Percentiles rank a stretch among this genome's conserved stretches.
Conservation (phyloP, 108 stramenopile genomes). For the Conticribra guillardii region DNA sequence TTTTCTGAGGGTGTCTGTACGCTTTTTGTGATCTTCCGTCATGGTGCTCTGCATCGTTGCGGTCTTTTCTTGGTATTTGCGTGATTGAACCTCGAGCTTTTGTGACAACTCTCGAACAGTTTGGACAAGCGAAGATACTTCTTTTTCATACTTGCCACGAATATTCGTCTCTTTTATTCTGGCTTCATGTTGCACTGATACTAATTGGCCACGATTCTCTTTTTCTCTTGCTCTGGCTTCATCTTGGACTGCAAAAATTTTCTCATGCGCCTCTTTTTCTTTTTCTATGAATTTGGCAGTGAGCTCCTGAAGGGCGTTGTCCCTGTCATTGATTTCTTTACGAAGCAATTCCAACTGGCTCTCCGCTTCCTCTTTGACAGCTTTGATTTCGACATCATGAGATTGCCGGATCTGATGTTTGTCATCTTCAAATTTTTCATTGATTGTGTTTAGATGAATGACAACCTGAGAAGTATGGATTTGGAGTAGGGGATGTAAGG, state of each 20-base stretch:
- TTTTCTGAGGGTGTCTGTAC: constrained; percentile 10
- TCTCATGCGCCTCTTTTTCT: constrained; percentile 26
- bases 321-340: constrained; percentile 17
- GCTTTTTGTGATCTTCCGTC: not conserved
- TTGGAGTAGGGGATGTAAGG: too few species aligned
- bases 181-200: not conserved
- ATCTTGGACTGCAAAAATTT: constrained; percentile 4
- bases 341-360: constrained; percentile 10
- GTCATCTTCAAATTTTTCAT: constrained; percentile 24
- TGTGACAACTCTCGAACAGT: constrained; percentile 7
- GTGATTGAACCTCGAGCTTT: constrained; percentile 20
- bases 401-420: constrained; percentile 21
- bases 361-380: constrained; percentile 18
- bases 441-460: constrained; percentile 28
- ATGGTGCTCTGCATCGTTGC: not conserved
- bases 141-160: constrained; percentile 7
- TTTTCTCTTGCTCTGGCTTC: constrained; percentile 10
- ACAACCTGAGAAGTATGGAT: constrained; percentile 7
- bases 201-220: not conserved
- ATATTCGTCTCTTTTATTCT: constrained; percentile 2
- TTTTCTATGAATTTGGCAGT: constrained; percentile 1
- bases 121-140: constrained; percentile 1
- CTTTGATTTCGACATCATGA: constrained; percentile 12
- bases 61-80: constrained; percentile 8
- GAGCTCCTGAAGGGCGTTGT: constrained; percentile 13